Evolutionary conservation across 768 basidiomycete species (phyloP).

Genomic region (Bullera alba): DNA sequence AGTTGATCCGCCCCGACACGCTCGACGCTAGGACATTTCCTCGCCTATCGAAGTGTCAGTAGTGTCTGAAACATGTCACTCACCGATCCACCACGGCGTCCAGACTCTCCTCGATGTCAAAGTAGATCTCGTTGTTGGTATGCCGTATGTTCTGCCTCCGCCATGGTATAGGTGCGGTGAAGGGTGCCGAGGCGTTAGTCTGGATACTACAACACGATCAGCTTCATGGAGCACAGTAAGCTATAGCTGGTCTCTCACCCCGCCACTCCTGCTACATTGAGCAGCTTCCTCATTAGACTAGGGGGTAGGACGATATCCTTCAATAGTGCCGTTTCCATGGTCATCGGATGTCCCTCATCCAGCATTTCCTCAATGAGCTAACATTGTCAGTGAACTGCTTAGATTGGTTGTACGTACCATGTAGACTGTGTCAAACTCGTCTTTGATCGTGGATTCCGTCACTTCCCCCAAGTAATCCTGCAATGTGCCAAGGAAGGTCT

Average conservation of each 20-base stretch:
- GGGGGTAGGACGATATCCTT: slow-evolving; percentile 91
- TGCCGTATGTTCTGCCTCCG: slow-evolving; percentile 74
- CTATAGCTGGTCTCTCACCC: slow-evolving; percentile 35
- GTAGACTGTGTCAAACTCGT: slow-evolving; percentile 92
- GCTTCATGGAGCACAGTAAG: neutral
- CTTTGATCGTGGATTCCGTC: slow-evolving; percentile 68
- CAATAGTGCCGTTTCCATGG: slow-evolving; percentile 80
- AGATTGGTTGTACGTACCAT: slow-evolving; percentile 54
- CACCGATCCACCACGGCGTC: slow-evolving; percentile 72
- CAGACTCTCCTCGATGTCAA: slow-evolving; percentile 79
- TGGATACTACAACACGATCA: slow-evolving; percentile 25
- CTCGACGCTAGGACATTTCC: slow-evolving; percentile 61
- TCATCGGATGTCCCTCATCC: slow-evolving; percentile 82
- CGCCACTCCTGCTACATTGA: slow-evolving; percentile 54
- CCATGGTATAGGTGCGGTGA: slow-evolving; percentile 91
- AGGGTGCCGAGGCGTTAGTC: slow-evolving; percentile 50
- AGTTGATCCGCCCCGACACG: slow-evolving; percentile 70
- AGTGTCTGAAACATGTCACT: slow-evolving; percentile 16
- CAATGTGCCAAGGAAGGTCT: slow-evolving; percentile 75
- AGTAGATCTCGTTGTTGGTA: slow-evolving; percentile 83
- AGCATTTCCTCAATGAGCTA: slow-evolving; percentile 92
- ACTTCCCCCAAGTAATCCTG: slow-evolving; percentile 82
- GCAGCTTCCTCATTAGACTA: slow-evolving; percentile 67
- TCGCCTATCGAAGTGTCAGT: slow-evolving; percentile 50
- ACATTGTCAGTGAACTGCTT: neutral